Evolutionary conservation across 164 flowering plant genomes (phyloP).

Genomic region (Buxus sempervirens): DNA sequence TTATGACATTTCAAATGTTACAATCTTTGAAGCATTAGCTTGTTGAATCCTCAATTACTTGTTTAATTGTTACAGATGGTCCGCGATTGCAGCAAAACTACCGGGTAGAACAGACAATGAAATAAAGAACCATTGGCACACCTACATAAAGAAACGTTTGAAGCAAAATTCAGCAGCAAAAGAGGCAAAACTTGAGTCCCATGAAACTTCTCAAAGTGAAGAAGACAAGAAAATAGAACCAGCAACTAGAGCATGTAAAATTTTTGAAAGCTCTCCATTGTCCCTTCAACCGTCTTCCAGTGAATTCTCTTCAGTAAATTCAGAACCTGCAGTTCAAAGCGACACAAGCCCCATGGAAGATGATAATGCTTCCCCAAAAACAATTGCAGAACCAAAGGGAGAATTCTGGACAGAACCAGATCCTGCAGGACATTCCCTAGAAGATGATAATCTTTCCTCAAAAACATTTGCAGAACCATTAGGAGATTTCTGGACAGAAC

Average conservation of each 20-base stretch:
- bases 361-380: neutral
- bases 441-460: neutral
- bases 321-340: neutral
- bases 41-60: neutral
- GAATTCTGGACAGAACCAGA: neutral
- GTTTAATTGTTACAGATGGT: conserved; percentile 28
- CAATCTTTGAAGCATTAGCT: neutral
- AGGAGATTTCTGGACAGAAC: neutral
- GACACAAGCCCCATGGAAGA: neutral
- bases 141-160: conserved; percentile 17
- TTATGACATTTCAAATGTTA: too few species aligned
- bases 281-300: neutral
- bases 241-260: neutral
- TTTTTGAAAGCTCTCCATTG: neutral
- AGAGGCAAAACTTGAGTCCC: neutral
- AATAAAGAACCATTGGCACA: conserved; percentile 28
- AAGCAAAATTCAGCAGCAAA: neutral
- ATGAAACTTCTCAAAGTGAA: neutral
- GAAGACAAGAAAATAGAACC: neutral
- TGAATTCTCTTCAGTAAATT: neutral
- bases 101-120: conserved; percentile 32
- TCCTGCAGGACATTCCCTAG: neutral
- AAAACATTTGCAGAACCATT: neutral
- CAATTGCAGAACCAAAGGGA: neutral
- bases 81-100: conserved; percentile 19